phyloP scores from a whole-genome alignment of 164 flowering plant genomes.

The Magnolia changhungtana region DNA sequence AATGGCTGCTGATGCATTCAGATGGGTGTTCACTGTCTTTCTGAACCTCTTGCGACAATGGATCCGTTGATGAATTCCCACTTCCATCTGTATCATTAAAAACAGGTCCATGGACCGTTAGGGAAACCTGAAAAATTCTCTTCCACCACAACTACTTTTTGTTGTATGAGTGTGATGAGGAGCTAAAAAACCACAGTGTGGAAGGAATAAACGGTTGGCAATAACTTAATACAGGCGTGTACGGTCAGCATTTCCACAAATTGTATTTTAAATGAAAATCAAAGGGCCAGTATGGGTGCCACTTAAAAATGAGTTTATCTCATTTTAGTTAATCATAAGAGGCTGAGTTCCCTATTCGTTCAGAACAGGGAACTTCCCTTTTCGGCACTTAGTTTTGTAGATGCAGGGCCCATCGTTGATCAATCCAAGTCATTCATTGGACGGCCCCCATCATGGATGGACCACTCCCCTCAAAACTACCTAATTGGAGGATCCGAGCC shows the following conservation, averaged over 20 bases:
- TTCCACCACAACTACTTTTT: neutral
- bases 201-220: too few species aligned
- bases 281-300: neutral
- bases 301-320: neutral
- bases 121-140: slow-evolving; percentile 1
- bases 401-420: too few species aligned
- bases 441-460: too few species aligned
- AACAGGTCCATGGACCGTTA: slow-evolving; percentile 20
- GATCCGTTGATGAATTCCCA: slow-evolving; percentile 20
- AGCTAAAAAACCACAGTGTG: neutral
- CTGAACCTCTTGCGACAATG: slow-evolving; percentile 11
- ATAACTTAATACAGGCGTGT: neutral
- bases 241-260: neutral
- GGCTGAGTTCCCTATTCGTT: too few species aligned
- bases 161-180: neutral
- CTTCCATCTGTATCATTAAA: slow-evolving; percentile 43
- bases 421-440: too few species aligned
- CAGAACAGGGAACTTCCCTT: too few species aligned
- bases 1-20: neutral
- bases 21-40: neutral
- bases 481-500: too few species aligned
- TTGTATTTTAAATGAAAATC: neutral
- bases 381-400: too few species aligned
- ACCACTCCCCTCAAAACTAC: too few species aligned
- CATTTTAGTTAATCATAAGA: too few species aligned